Evolutionary conservation across 1,284 basidiomycete species (phyloP), one percentile per base, ranked within the genome.

Genomic region (Puccinia brachypodii): DNA sequence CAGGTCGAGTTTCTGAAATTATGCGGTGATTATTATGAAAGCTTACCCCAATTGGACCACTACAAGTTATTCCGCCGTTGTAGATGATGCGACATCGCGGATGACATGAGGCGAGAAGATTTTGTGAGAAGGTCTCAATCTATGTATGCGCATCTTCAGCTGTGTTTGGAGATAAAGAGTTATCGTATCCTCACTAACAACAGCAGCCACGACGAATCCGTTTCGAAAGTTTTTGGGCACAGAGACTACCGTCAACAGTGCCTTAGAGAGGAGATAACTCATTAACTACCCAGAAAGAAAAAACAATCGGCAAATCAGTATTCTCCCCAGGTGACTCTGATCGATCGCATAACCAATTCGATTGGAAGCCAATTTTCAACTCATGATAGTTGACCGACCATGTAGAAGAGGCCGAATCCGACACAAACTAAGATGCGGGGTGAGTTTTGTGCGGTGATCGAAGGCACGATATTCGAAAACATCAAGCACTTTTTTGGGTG

Each of bases 1-100:
- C n/a, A 33, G 28, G 38, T 11, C 47, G 1, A 47, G 36, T 47
- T 36, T 53, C 13, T 53, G n/a, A 53, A n/a, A 53, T 53, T 13
- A 13, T 53, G 50, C n/a, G 13, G n/a, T 53, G n/a, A 53, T 71
- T 28, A 42, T 42, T 3, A 42, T 16, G 31, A 47, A 42, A n/a
- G 22, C 58, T 56, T 56, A 77, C 76, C 76, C 76, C 76, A 77
- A 33, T 77, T 77, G 9, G 76, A 77, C 76, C 76, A 77, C 76
- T 77, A 68, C 44, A 22, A 4, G 36, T 28, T 11, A 64, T 38
- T 68, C 36, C 3, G 19, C 36, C 62, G 62, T 3, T 16, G 4
- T 3, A 42, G 47, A n/a, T 22, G 1, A 38, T 19, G 68, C 22
- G 7, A 71, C 28, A 68, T 25, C 13, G 22, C 33, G 14, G 3